Evolutionary conservation across 495 filamentous ascomycete genomes (phyloP), one percentile per base, ranked within the genome.

Genomic region (Talaromyces proteolyticus): DNA sequence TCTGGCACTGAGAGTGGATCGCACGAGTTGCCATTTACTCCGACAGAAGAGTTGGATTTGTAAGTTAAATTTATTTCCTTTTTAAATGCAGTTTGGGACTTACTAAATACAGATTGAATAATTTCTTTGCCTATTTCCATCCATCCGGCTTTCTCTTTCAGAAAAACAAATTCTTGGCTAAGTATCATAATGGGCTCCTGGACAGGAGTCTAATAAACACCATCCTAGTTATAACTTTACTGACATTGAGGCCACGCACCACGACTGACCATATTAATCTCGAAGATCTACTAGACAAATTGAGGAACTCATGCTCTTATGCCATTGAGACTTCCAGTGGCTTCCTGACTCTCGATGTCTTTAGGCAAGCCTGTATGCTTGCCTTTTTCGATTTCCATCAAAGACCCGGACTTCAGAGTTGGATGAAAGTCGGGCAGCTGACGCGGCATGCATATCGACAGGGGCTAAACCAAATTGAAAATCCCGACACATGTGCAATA

Each of bases 311-410:
- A 44, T 24, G 24, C 11, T 24, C 22, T 44, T 7, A 24, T 7
- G 42, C 22, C 22, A 22, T 44, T 22, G 42, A 44, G 3, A 8
- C 16, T 4, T 24, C 24, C 3, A 24, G 21, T 2, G 42, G 24
- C 20, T 25, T 22, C n/a, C 42, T 24, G 6, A 44, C 42, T n/a
- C 23, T 44, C 42, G 22, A 44, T 22, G 11, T 24, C 6, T 22
- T 44, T 22, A 22, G 42, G 21, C 22, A 44, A 25, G 42, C 42
- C 6, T 44, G 17, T 7, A 24, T 44, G 22, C 17, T 44, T n/a
- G 22, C 42, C 4, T 44, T 44, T 17, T 44, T 24, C 42, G 42
- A 44, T 22, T 44, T 44, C 6, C 42, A 44, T 44, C 42, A 44
- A 24, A 24, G 22, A 24, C 42, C 42, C 3, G 42, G 42, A 6